These are phyloP conservation scores for Panicum hallii DNA, from an alignment of 202 grass and related monocot genomes.

Conservation along the genomic window DNA sequence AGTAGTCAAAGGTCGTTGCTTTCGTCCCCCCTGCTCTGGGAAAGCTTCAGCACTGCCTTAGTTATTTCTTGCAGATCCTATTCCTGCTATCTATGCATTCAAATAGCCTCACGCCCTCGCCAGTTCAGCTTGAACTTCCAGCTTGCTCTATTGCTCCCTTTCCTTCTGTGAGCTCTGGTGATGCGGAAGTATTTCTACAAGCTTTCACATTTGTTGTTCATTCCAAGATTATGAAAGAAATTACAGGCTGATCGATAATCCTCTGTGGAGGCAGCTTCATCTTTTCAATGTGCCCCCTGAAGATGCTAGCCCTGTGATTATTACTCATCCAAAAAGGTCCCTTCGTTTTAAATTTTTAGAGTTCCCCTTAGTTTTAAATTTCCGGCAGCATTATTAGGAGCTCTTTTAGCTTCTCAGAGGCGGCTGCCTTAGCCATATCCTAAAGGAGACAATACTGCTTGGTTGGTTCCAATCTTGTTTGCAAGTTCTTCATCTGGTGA, in stretches of 20 bases:
- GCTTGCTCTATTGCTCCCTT: slow-evolving; percentile 27
- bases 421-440: slow-evolving; percentile 44
- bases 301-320: slow-evolving; percentile 28
- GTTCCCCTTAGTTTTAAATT: slow-evolving; percentile 12
- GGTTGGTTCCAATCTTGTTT: slow-evolving; percentile 46
- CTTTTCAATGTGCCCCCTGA: slow-evolving; percentile 11
- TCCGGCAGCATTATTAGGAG: slow-evolving; percentile 6
- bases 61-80: slow-evolving; percentile 62
- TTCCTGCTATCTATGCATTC: slow-evolving; percentile 54
- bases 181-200: slow-evolving; percentile 36
- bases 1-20: slow-evolving; percentile 70
- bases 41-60: slow-evolving; percentile 57
- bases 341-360: slow-evolving; percentile 11
- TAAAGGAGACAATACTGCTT: slow-evolving; percentile 31
- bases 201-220: slow-evolving; percentile 29
- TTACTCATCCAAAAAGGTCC: slow-evolving; percentile 28
- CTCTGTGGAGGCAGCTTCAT: slow-evolving; percentile 7
- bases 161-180: slow-evolving; percentile 39
- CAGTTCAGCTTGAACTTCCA: slow-evolving; percentile 38
- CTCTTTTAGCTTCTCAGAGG: slow-evolving; percentile 38
- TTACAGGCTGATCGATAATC: slow-evolving; percentile 31
- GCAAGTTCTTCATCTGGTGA: slow-evolving; percentile 46
- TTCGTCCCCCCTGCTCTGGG: slow-evolving; percentile 53
- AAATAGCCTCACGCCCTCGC: slow-evolving; percentile 42
- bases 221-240: slow-evolving; percentile 34